A percentile compares a stretch with the other conserved stretches of the same genome.
Evolutionary conservation across 306 rosid genomes (phyloP).

Genomic region (Dicorynia guianensis): DNA sequence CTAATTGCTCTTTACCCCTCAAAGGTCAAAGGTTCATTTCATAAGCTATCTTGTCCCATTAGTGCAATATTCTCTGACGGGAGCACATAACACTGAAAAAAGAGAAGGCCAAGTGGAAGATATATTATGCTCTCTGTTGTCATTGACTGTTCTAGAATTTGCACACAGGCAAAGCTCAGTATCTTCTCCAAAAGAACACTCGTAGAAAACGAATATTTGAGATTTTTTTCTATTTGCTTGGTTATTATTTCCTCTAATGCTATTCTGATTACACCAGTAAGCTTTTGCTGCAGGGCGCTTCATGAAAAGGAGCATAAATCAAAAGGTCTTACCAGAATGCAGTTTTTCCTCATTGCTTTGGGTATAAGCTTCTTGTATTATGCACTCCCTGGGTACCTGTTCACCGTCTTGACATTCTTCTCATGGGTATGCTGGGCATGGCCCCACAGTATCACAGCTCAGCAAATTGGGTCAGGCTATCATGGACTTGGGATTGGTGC

Average conservation of each 20-base stretch:
- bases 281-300: conserved; percentile 76
- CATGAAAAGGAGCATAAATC: conserved; percentile 78
- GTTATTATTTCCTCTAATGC: conserved; percentile 30
- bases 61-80: conserved; percentile 46
- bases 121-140: conserved; percentile 34
- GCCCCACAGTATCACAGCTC: conserved; percentile 93
- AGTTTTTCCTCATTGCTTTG: conserved; percentile 81
- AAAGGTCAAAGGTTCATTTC: conserved; percentile 52
- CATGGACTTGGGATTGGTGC: conserved; percentile 94
- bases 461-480: conserved; percentile 89
- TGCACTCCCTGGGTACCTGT: conserved; percentile 88
- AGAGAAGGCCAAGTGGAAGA: conserved; percentile 41
- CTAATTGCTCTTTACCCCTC: conserved; percentile 49
- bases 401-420: conserved; percentile 83
- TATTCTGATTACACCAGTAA: conserved; percentile 42
- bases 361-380: conserved; percentile 79
- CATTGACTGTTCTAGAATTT: conserved; percentile 43
- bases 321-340: conserved; percentile 77
- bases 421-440: conserved; percentile 99
- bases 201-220: conserved; percentile 29
- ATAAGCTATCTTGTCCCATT: conserved; percentile 39
- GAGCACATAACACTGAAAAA: conserved; percentile 30
- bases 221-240: conserved; percentile 5
- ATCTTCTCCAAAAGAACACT: conserved; percentile 40
- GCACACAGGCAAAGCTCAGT: conserved; percentile 41